Percentiles rank a stretch among this genome's conserved stretches.
Conservation (phyloP, 176 grass and related monocot species). For the Rhynchospora pubera region DNA sequence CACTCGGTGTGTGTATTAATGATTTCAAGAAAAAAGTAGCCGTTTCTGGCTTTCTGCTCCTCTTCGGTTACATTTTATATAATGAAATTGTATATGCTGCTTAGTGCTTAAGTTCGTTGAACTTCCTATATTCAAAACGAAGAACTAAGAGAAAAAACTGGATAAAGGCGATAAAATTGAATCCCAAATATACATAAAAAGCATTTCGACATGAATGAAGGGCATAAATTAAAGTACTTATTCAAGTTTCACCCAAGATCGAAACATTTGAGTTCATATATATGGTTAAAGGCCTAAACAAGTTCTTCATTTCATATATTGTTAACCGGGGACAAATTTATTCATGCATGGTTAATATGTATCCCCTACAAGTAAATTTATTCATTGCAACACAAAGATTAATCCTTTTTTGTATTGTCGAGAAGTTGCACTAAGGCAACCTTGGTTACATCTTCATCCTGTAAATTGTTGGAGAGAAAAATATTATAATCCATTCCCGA, state of each 20-base stretch:
- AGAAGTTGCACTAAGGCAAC: neutral
- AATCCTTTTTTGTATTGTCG: neutral
- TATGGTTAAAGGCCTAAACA: neutral
- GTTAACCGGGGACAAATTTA: neutral
- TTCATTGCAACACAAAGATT: neutral
- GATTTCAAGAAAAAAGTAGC: neutral
- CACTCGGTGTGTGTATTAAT: neutral
- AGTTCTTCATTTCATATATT: neutral
- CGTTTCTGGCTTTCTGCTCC: neutral
- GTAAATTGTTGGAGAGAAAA: neutral
- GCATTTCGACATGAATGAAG: neutral
- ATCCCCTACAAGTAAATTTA: neutral
- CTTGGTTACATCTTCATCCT: conserved; percentile 3
- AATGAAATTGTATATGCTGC: no score
- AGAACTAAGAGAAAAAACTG: neutral
- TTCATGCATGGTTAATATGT: neutral
- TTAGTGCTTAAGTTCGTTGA: neutral
- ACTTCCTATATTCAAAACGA: neutral
- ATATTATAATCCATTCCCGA: neutral
- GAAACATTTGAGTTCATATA: neutral
- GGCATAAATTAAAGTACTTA: neutral
- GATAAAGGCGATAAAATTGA: neutral
- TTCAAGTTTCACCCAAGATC: neutral
- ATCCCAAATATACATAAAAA: neutral
- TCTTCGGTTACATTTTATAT: neutral